Percentiles rank a stretch among this genome's conserved stretches.
These are phyloP conservation scores for Alopecurus myosuroides DNA, from an alignment of 176 grass and related monocot species.

Conservation along the genomic window DNA sequence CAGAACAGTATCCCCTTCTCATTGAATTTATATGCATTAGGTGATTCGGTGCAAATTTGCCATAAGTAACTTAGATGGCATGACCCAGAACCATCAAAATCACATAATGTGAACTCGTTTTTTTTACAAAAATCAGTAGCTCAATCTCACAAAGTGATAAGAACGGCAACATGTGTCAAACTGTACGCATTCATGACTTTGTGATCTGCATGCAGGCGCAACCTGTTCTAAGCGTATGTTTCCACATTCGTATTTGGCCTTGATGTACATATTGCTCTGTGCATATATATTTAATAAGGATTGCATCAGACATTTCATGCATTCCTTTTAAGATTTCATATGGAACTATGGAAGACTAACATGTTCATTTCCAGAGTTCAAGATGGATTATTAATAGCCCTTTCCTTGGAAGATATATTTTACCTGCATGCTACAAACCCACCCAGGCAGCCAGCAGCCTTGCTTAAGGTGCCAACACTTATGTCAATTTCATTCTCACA, in stretches of 20 bases:
- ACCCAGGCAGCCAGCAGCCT: slow-evolving; percentile 76
- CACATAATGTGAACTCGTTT: background rate
- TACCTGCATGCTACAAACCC: slow-evolving; percentile 94
- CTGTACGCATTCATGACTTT: background rate
- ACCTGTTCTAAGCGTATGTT: background rate
- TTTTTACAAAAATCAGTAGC: background rate
- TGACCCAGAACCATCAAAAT: background rate
- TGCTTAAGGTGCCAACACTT: slow-evolving; percentile 82
- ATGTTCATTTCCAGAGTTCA: background rate
- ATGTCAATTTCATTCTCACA: slow-evolving; percentile 91
- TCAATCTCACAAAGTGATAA: background rate
- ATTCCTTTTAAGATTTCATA: background rate
- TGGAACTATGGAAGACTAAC: background rate
- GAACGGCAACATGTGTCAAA: background rate
- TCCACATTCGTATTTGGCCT: background rate
- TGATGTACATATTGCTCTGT: background rate
- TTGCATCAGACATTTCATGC: background rate
- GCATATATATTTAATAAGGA: background rate
- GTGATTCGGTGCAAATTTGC: background rate
- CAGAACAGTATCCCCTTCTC: background rate
- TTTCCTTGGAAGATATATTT: background rate
- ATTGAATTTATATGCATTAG: background rate
- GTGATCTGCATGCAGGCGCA: background rate
- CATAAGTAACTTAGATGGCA: background rate
- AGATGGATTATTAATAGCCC: background rate